These are phyloP conservation scores for Setaria viridis DNA, from an alignment of 202 grass and related monocot genomes.

Conservation along the genomic window DNA sequence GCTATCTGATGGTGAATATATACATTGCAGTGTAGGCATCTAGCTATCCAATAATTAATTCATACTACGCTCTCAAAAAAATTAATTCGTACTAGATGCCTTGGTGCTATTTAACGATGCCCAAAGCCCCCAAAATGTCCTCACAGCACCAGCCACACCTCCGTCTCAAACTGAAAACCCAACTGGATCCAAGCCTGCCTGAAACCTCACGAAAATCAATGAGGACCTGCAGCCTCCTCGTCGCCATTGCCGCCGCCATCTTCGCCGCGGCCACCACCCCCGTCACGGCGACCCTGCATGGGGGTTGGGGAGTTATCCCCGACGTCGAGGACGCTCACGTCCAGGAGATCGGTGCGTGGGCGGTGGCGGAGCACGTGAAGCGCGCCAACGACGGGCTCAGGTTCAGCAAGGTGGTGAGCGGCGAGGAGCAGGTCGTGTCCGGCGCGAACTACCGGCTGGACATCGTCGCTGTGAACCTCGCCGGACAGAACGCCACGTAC, in stretches of 20 bases:
- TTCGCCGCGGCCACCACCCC: background rate
- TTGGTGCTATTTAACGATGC: background rate
- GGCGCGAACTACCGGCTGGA: constrained; percentile 54
- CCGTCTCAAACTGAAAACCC: too few relatives aligned
- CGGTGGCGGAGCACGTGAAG: constrained; percentile 57
- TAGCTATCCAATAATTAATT: background rate
- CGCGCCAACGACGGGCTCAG: constrained; percentile 30
- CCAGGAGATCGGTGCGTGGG: constrained; percentile 57
- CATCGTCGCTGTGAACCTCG: constrained; percentile 26
- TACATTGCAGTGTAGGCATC: background rate
- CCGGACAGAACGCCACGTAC: constrained; percentile 9
- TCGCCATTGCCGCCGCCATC: background rate
- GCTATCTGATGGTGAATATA: background rate
- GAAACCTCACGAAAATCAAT: background rate
- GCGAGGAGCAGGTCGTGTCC: constrained; percentile 46
- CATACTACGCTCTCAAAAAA: background rate
- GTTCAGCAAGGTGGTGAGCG: constrained; percentile 53
- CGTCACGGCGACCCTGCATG: background rate
- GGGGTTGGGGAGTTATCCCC: constrained; percentile 48
- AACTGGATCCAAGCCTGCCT: background rate
- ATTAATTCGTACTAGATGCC: background rate
- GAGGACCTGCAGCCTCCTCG: background rate
- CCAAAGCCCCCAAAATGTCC: background rate
- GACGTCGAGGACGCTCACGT: constrained; percentile 46
- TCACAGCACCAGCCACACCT: background rate